These are phyloP conservation scores for Bauhinia variegata DNA, from an alignment of 306 rosid species.

Conservation along the genomic window DNA sequence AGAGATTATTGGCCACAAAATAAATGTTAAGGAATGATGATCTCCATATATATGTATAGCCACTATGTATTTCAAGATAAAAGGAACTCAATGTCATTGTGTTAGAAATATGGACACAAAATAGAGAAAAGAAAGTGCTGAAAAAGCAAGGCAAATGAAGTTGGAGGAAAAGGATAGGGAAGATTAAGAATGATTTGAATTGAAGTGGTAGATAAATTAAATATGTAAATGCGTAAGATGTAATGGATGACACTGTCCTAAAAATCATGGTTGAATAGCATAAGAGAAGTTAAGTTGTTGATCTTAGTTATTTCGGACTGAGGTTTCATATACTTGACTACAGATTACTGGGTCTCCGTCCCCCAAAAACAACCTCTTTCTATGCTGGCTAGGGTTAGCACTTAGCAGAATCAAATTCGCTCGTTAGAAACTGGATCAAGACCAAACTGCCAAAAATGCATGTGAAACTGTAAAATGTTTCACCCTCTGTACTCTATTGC, in stretches of 20 bases:
- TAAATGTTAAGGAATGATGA: not conserved
- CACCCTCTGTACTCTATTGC: not conserved
- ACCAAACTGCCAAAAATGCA: not conserved
- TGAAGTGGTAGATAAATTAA: not conserved
- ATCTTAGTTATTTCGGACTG: not conserved
- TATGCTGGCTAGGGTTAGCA: not conserved
- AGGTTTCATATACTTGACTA: not conserved
- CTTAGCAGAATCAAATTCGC: too few relatives aligned
- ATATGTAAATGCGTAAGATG: not conserved
- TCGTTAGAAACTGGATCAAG: not conserved
- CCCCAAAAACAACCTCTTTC: not conserved
- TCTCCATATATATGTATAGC: not conserved
- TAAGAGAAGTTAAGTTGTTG: constrained; percentile 6
- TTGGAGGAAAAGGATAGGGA: not conserved
- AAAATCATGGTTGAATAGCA: not conserved
- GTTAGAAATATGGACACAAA: not conserved
- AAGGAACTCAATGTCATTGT: constrained; percentile 3
- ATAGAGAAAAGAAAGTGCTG: not conserved
- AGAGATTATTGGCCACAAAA: not conserved
- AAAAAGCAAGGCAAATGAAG: constrained; percentile 5
- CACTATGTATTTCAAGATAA: constrained; percentile 5
- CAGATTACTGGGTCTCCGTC: not conserved
- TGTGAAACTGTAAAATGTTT: not conserved
- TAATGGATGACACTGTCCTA: not conserved
- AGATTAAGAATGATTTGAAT: constrained; percentile 3